These are phyloP conservation scores for Xylaria scruposa DNA, from an alignment of 495 filamentous ascomycete genomes.

Conservation along the genomic window DNA sequence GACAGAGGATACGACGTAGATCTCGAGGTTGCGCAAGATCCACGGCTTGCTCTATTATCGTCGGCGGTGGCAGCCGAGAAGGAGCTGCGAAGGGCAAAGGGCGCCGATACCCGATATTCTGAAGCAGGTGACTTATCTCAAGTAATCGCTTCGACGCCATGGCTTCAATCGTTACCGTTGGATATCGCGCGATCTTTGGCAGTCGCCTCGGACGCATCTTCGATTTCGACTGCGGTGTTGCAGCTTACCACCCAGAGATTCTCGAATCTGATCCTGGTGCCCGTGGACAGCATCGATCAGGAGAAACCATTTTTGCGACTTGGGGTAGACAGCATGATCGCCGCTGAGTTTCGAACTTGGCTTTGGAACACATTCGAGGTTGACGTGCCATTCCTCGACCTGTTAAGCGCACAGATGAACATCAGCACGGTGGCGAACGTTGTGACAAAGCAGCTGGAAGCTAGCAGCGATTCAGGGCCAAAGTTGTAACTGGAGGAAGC, in stretches of 20 bases:
- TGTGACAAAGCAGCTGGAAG: neutral
- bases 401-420: slow-evolving; percentile 22
- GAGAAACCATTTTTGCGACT: slow-evolving; percentile 37
- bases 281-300: slow-evolving; percentile 41
- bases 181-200: neutral
- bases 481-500: neutral
- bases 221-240: neutral
- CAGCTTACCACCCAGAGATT: slow-evolving; percentile 20
- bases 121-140: neutral
- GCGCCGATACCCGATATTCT: neutral
- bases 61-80: neutral
- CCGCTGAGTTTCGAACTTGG: slow-evolving; percentile 49
- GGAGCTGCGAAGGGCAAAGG: neutral
- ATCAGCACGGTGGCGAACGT: neutral
- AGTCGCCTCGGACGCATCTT: neutral
- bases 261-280: slow-evolving; percentile 40
- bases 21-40: neutral
- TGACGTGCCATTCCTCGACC: slow-evolving; percentile 46
- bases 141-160: neutral
- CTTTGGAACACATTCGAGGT: slow-evolving; percentile 42
- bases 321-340: slow-evolving; percentile 55
- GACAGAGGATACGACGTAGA: neutral
- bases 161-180: neutral
- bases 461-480: neutral
- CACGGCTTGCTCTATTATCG: neutral